phyloP scores from a whole-genome alignment of 2,329 filamentous ascomycete species.

The Cladosporium oxysporum region DNA sequence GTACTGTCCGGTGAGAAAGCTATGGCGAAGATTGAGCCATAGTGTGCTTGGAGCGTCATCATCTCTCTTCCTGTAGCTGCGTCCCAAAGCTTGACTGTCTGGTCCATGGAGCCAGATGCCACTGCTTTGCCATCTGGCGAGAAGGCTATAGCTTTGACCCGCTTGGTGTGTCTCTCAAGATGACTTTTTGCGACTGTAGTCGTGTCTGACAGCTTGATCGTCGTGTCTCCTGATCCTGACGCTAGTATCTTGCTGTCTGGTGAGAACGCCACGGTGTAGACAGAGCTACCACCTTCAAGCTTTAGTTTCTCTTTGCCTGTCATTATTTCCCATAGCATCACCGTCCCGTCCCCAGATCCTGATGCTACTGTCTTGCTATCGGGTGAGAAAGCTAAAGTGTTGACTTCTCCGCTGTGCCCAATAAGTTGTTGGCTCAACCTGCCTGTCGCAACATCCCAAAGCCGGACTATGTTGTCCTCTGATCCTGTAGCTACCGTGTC shows the following conservation, averaged over 20 bases:
- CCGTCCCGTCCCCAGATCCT: neutral
- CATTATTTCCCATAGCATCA: slow-evolving; percentile 24
- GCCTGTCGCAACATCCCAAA: neutral
- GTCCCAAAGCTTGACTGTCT: neutral
- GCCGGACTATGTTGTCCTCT: neutral
- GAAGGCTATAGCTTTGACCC: neutral
- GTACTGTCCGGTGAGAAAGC: neutral
- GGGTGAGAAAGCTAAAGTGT: neutral
- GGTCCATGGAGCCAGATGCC: neutral
- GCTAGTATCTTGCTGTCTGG: neutral
- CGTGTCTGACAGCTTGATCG: neutral
- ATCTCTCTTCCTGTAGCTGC: neutral
- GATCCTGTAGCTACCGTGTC: neutral
- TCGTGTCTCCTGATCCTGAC: neutral
- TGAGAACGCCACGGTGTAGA: neutral
- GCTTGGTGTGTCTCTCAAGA: neutral
- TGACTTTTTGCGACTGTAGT: neutral
- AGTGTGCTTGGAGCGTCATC: neutral
- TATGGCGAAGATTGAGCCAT: neutral
- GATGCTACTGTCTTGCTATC: neutral
- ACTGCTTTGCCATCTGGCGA: neutral
- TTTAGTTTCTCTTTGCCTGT: slow-evolving; percentile 26
- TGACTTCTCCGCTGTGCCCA: neutral
- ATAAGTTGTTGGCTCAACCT: neutral
- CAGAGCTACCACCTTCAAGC: slow-evolving; percentile 23